Evolutionary conservation across 805 yeast species (phyloP).

Genomic region (Candida broadrunensis): DNA sequence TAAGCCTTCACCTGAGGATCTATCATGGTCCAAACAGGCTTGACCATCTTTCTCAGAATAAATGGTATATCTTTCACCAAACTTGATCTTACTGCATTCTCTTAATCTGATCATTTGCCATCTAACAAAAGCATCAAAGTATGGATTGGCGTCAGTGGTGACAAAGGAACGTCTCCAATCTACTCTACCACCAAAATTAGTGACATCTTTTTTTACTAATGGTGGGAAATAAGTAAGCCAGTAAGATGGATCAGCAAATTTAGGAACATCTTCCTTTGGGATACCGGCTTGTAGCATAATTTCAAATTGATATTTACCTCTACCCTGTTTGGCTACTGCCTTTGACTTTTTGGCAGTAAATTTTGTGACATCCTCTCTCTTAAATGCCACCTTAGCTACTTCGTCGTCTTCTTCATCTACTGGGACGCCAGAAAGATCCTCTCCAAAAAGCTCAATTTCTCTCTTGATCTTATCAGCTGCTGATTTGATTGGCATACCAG

Average conservation of each 20-base stretch:
- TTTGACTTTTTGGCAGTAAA: constrained; percentile 91
- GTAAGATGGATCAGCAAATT: constrained; percentile 87
- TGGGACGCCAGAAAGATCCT: constrained; percentile 68
- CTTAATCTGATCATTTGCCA: constrained; percentile 94
- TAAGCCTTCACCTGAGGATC: constrained; percentile 96
- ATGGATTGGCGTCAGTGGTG: constrained; percentile 93
- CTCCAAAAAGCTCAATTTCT: constrained; percentile 89
- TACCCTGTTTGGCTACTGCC: constrained; percentile 90
- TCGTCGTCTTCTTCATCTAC: constrained; percentile 53
- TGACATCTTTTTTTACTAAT: constrained; percentile 75
- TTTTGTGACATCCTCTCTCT: constrained; percentile 77
- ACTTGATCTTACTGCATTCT: constrained; percentile 86
- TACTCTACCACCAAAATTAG: constrained; percentile 82
- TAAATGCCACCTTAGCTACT: constrained; percentile 11
- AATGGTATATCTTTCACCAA: constrained; percentile 96
- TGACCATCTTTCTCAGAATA: constrained; percentile 98
- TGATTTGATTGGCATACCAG: constrained; percentile 97
- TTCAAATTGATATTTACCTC: constrained; percentile 92
- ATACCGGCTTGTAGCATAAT: constrained; percentile 95
- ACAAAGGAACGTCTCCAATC: constrained; percentile 98
- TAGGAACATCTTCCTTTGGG: constrained; percentile 73
- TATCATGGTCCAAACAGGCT: constrained; percentile 99
- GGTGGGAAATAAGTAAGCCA: constrained; percentile 95
- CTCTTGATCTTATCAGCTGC: constrained; percentile 93
- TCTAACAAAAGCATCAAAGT: constrained; percentile 90